Conservation (phyloP, 345 rosid species). For the Ailanthus altissimus region DNA sequence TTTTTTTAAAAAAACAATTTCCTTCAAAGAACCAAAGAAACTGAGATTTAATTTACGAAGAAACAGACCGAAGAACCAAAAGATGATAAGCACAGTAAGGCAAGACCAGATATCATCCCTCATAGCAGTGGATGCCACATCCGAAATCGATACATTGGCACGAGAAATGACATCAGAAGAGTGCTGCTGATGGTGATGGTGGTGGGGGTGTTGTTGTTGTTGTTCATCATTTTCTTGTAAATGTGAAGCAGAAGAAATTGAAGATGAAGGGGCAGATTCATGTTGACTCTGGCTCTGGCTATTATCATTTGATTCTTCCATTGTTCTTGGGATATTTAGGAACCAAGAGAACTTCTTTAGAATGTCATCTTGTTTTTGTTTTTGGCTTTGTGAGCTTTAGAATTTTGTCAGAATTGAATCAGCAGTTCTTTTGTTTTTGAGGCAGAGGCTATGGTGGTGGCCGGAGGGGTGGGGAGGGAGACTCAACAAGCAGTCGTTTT, state of each 20-base stretch:
- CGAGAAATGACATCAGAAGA: conserved; percentile 29
- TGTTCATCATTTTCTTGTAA: conserved; percentile 19
- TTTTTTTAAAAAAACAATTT: background rate
- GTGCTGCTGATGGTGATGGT: conserved; percentile 11
- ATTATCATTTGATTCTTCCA: conserved; percentile 28
- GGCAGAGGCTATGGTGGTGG: conserved; percentile 13
- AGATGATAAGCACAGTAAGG: conserved; percentile 36
- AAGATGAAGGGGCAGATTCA: conserved; percentile 5
- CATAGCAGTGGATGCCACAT: conserved; percentile 13
- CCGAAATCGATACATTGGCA: conserved; percentile 29
- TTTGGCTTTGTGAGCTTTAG: background rate
- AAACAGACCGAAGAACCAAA: conserved; percentile 59
- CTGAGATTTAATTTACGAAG: background rate
- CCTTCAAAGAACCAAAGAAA: background rate
- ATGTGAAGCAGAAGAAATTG: conserved; percentile 29
- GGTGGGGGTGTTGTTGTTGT: conserved; percentile 17
- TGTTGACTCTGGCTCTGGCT: background rate
- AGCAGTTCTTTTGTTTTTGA: too few relatives aligned
- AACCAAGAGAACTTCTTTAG: background rate
- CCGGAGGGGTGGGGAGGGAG: background rate
- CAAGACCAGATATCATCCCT: conserved; percentile 51
- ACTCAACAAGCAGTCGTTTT: conserved; percentile 27
- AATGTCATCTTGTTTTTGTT: background rate
- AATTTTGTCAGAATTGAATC: background rate
- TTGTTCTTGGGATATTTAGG: background rate